Conservation (phyloP, 257 asterid genomes). For the Solanum bulbocastanum region DNA sequence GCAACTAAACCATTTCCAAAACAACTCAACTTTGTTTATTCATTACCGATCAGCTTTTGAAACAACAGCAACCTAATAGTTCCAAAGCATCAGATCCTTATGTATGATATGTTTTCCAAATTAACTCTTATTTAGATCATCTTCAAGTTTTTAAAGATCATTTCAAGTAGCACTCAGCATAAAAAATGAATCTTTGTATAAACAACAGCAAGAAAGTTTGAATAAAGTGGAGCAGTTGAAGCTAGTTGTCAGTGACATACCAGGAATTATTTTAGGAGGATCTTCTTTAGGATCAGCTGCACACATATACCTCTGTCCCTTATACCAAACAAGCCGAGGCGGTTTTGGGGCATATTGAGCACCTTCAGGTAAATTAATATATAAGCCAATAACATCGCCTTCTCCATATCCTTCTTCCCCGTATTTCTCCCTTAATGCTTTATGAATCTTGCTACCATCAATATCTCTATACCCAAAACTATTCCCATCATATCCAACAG, state of each 20-base stretch:
- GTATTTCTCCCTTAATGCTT: slow-evolving; percentile 84
- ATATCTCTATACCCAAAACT: slow-evolving; percentile 88
- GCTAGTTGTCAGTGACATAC: slow-evolving; percentile 24
- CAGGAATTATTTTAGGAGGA: slow-evolving; percentile 75
- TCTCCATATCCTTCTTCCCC: slow-evolving; percentile 81
- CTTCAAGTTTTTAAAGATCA: neutral
- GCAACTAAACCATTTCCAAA: neutral
- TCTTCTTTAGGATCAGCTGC: slow-evolving; percentile 66
- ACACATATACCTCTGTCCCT: slow-evolving; percentile 78
- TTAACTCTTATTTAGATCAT: neutral
- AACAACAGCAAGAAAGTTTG: neutral
- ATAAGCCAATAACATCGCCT: slow-evolving; percentile 89
- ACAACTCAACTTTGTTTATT: neutral
- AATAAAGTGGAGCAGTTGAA: neutral
- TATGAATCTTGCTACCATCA: slow-evolving; percentile 88
- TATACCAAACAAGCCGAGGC: slow-evolving; percentile 73
- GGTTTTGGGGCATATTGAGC: slow-evolving; percentile 54
- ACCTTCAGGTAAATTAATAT: slow-evolving; percentile 81
- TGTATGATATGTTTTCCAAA: neutral
- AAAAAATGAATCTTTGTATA: neutral
- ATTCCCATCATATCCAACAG: slow-evolving; percentile 89
- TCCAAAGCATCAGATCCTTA: neutral
- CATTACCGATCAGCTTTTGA: neutral
- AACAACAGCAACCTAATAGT: neutral
- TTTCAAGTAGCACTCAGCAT: neutral